Percentiles rank a stretch among this genome's conserved stretches.
Conservation (phyloP, 148 eudicot species). For the Amaranthus cruentus region DNA sequence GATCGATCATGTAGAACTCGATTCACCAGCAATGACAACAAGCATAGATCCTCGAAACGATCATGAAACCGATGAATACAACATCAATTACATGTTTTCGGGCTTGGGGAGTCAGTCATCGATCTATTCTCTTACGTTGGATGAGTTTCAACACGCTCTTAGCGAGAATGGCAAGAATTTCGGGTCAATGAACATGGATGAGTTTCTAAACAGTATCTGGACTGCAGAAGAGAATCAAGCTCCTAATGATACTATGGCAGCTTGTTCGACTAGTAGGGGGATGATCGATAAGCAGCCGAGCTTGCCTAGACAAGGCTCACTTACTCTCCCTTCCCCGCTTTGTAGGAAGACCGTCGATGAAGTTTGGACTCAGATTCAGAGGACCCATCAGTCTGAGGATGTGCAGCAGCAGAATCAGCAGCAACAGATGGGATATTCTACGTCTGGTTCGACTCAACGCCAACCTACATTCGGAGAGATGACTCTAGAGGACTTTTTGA, state of each 20-base stretch:
- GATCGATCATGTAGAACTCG: conserved; percentile 16
- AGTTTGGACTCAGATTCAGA: conserved; percentile 87
- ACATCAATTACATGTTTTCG: conserved; percentile 21
- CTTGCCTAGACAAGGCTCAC: conserved; percentile 67
- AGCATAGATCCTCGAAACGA: neutral
- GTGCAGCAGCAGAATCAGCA: conserved; percentile 18
- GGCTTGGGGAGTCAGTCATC: conserved; percentile 62
- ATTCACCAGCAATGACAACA: conserved; percentile 16
- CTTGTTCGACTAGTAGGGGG: conserved; percentile 15
- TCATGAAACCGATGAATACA: neutral
- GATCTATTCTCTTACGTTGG: conserved; percentile 79
- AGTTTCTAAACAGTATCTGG: conserved; percentile 91
- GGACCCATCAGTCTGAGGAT: conserved; percentile 31
- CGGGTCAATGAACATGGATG: conserved; percentile 98
- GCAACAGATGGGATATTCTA: conserved; percentile 9
- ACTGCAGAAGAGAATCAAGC: conserved; percentile 81
- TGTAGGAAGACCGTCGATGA: conserved; percentile 81
- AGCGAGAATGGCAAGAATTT: conserved; percentile 73
- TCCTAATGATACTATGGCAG: neutral
- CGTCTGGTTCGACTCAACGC: conserved; percentile 31
- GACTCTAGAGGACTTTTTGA: conserved; percentile 81
- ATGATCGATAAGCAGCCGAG: conserved; percentile 41
- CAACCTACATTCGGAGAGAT: conserved; percentile 84
- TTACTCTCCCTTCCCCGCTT: conserved; percentile 60
- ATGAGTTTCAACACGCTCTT: conserved; percentile 76